These are phyloP conservation scores for Solanum bukasovii DNA, from an alignment of 257 asterid species.

Conservation along the genomic window DNA sequence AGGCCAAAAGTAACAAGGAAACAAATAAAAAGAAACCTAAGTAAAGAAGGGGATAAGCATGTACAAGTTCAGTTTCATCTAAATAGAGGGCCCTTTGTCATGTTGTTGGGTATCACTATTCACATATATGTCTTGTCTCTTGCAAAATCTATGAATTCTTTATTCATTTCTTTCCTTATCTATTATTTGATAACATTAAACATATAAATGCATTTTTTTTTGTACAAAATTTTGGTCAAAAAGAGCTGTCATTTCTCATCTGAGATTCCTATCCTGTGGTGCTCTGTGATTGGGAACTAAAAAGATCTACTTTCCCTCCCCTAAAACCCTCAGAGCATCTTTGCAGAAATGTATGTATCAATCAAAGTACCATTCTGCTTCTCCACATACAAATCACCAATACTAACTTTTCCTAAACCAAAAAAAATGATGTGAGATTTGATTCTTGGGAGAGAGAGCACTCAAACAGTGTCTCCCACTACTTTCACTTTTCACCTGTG, in stretches of 20 bases:
- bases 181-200: constrained; percentile 8
- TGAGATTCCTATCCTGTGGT: constrained; percentile 84
- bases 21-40: not conserved
- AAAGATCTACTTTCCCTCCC: constrained; percentile 46
- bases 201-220: not conserved
- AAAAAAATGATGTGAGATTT: not conserved
- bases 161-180: constrained; percentile 15
- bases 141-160: constrained; percentile 10
- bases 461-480: constrained; percentile 11
- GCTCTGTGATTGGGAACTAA: constrained; percentile 56
- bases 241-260: constrained; percentile 52
- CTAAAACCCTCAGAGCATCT: constrained; percentile 57
- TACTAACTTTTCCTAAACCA: not conserved
- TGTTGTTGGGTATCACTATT: constrained; percentile 22
- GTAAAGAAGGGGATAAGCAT: constrained; percentile 15
- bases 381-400: constrained; percentile 12
- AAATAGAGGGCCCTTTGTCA: constrained; percentile 23
- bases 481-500: not conserved
- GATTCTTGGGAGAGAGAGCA: not conserved
- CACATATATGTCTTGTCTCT: constrained; percentile 10
- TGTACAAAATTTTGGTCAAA: constrained; percentile 19
- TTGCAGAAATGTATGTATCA: constrained; percentile 17
- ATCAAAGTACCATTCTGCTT: not conserved
- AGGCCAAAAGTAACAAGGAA: not conserved
- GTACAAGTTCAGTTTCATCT: constrained; percentile 13